These are phyloP conservation scores for Vachellia pachyceras DNA, from an alignment of 306 rosid genomes.

Conservation along the genomic window DNA sequence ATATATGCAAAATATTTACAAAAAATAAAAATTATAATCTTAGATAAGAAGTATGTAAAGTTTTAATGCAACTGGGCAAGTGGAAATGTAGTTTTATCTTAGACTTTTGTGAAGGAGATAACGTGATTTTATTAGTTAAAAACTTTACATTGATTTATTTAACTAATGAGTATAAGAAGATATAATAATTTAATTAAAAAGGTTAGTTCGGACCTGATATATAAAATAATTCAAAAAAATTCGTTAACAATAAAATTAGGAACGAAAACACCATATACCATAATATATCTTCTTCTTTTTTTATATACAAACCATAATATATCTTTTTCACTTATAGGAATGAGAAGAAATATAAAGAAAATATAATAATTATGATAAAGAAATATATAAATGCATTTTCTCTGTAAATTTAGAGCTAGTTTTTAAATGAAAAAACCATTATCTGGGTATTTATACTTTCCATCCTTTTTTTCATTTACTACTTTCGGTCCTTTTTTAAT, in stretches of 20 bases:
- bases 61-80: background rate
- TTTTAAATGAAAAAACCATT: too few relatives aligned
- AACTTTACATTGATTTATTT: background rate
- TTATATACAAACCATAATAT: background rate
- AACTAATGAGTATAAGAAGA: background rate
- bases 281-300: conserved; percentile 5
- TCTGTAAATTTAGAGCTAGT: background rate
- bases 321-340: background rate
- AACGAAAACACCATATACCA: background rate
- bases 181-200: background rate
- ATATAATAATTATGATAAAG: background rate
- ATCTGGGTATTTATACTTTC: too few relatives aligned
- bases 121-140: background rate
- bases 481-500: too few relatives aligned
- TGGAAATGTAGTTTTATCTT: background rate
- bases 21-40: background rate
- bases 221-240: background rate
- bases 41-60: background rate
- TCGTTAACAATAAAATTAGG: background rate
- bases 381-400: background rate
- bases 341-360: background rate
- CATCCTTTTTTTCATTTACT: too few relatives aligned
- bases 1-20: background rate
- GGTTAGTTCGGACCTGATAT: background rate
- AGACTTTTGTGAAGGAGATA: background rate